phyloP scores from a whole-genome alignment of 495 filamentous ascomycete species.

The Evernia prunastri region DNA sequence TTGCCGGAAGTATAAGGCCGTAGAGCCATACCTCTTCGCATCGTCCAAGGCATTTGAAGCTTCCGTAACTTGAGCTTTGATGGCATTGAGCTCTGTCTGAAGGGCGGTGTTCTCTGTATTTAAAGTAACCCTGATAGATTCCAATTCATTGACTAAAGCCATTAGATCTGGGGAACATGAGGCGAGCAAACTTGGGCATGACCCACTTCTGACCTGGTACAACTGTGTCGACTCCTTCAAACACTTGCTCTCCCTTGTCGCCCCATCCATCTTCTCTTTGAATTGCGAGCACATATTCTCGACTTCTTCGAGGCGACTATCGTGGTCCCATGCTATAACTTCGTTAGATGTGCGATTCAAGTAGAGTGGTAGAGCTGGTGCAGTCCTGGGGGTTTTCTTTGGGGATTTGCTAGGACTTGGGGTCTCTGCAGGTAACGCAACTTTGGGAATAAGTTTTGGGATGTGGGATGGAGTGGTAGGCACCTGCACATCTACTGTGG shows the following conservation, averaged over 20 bases:
- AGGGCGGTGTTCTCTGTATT: slow-evolving; percentile 50
- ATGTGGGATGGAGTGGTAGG: slow-evolving; percentile 34
- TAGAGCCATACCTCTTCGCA: slow-evolving; percentile 24
- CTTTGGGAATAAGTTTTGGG: slow-evolving; percentile 28
- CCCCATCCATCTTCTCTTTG: slow-evolving; percentile 54
- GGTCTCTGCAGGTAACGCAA: slow-evolving; percentile 28
- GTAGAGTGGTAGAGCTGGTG: slow-evolving; percentile 40
- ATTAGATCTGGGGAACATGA: slow-evolving; percentile 13
- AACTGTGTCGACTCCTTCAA: slow-evolving; percentile 63
- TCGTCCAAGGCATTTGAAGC: slow-evolving; percentile 44
- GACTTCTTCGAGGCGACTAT: slow-evolving; percentile 57
- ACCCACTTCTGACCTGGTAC: slow-evolving; percentile 68
- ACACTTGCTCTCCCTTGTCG: slow-evolving; percentile 52
- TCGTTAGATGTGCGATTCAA: slow-evolving; percentile 67
- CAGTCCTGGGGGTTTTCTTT: slow-evolving; percentile 26
- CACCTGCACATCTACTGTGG: slow-evolving; percentile 27
- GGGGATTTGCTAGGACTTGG: slow-evolving; percentile 34
- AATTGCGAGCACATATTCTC: slow-evolving; percentile 55
- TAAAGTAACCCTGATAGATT: slow-evolving; percentile 52
- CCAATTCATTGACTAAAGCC: slow-evolving; percentile 58
- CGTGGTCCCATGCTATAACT: slow-evolving; percentile 65
- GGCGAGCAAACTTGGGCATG: slow-evolving; percentile 3
- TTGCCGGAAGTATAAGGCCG: slow-evolving; percentile 24
- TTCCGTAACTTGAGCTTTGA: slow-evolving; percentile 43
- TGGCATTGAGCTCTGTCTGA: slow-evolving; percentile 51